phyloP scores from a whole-genome alignment of 176 grass and related monocot genomes.

The barley (Hordeum vulgare) region MorexV3_pseudomolecules_assembly NC_058522.1:523856809-523857308 shows the following conservation, averaged over 20 bases:
- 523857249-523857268: neutral
- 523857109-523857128: slow-evolving; percentile 4
- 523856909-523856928: neutral
- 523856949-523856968: neutral
- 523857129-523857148: neutral
- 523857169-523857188: neutral
- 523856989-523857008: slow-evolving; percentile 4
- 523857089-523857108: neutral
- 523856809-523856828: neutral
- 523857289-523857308: neutral
- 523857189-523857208: slow-evolving; percentile 18
- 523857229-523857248: neutral
- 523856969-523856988: slow-evolving; percentile 14
- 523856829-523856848: neutral
- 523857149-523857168: neutral
- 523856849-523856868: neutral
- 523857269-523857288: neutral
- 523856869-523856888: neutral
- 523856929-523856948: neutral
- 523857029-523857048: slow-evolving; percentile 1
- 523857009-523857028: neutral
- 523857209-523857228: slow-evolving; percentile 28
- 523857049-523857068: neutral
- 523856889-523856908: neutral
- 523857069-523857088: neutral